phyloP scores from a whole-genome alignment of 768 basidiomycete species.

The Mrakia gelida region DNA sequence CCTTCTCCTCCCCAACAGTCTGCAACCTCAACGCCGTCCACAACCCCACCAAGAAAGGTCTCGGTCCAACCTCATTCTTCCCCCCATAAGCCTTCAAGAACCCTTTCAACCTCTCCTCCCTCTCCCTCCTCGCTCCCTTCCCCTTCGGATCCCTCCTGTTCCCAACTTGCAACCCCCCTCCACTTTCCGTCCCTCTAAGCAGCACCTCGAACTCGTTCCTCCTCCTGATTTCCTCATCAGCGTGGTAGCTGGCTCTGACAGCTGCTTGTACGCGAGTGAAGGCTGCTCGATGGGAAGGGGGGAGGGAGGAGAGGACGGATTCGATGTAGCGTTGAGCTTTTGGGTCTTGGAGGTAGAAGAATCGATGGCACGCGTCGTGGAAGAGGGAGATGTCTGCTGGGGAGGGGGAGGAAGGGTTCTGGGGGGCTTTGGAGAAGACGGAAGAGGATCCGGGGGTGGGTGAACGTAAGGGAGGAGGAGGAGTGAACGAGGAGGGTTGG shows the following conservation, averaged over 20 bases:
- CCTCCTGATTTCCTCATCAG: not conserved
- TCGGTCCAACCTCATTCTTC: constrained; percentile 30
- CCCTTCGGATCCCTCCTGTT: constrained; percentile 17
- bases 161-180: constrained; percentile 21
- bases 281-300: constrained; percentile 28
- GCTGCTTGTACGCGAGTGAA: constrained; percentile 29
- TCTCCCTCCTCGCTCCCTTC: constrained; percentile 20
- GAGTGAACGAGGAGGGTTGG: not conserved
- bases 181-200: constrained; percentile 12
- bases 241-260: constrained; percentile 23
- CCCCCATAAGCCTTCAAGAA: constrained; percentile 26
- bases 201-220: constrained; percentile 32
- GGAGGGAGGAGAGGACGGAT: constrained; percentile 13
- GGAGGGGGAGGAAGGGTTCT: constrained; percentile 31
- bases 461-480: not conserved
- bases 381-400: constrained; percentile 27
- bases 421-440: constrained; percentile 30
- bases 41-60: constrained; percentile 20
- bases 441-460: not conserved
- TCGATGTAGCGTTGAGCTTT: constrained; percentile 14
- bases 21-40: constrained; percentile 27
- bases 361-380: constrained; percentile 16
- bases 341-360: constrained; percentile 20
- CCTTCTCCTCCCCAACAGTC: constrained; percentile 22
- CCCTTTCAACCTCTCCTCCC: constrained; percentile 16